Base-by-base conservation (phyloP, 164 flowering plant species). In the Litsea cubeba region DNA sequence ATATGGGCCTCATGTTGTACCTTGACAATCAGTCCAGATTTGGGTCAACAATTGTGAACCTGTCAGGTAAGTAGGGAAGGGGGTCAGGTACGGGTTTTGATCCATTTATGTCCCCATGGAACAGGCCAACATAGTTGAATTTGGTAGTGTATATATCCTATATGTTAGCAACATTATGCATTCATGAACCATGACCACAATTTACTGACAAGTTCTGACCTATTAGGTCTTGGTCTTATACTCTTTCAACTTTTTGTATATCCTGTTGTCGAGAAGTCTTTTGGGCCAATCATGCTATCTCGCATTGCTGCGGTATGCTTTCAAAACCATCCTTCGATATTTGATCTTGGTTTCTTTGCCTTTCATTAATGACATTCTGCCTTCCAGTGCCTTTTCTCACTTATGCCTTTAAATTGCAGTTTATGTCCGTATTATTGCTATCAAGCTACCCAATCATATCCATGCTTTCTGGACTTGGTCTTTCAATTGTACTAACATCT, bases 381-480 rank as follows among this genome's bases (percentile, higher is more conserved):
- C 35, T 30, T 30, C 35, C 65, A 62, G 11, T 62, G 23, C 5
- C 25, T 23, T 30, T 30, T 5, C 35, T 62, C 25, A 62, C n/a
- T 23, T 18, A 62, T 20, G 18, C 65, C 65, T n/a, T 1, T 23
- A 62, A n/a, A 62, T 51, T 82, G 80, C 73, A 90, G 94, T 76
- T 78, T 50, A 70, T 85, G 22, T 76, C 85, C 17, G 77, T 91
- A 72, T 87, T 89, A 60, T 69, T 91, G 69, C 78, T 91, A 46
- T 71, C 89, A 70, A 80, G 91, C 74, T 91, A 87, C 79, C 91
- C 90, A 46, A 81, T 79, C 20, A 85, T 91, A 77, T 87, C 91
- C 22, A 72, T 69, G 81, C 79, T 88, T 23, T 83, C 90, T 26
- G 93, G 91, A 15, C 12, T 89, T 30, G 65, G 76, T 28, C 93